Percentiles rank a stretch among this genome's conserved stretches.
These are phyloP conservation scores for Leccinum subrobustum DNA, from an alignment of 1,284 basidiomycete genomes.

Conservation along the genomic window DNA sequence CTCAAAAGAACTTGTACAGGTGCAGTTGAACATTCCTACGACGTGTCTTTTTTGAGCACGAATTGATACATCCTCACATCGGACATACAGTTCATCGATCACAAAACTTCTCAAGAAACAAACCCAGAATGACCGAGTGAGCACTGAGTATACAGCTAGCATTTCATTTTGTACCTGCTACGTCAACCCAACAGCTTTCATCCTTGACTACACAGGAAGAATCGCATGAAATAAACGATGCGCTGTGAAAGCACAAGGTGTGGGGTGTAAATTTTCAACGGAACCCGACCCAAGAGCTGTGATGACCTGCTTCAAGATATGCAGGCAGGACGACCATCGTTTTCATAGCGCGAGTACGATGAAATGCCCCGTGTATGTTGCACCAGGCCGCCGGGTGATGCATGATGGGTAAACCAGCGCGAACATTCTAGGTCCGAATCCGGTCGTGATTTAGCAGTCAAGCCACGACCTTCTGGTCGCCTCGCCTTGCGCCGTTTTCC, in stretches of 20 bases:
- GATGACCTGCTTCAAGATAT: neutral
- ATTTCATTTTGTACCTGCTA: neutral
- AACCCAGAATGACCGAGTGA: neutral
- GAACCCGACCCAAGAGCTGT: neutral
- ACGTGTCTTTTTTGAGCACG: neutral
- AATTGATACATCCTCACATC: neutral
- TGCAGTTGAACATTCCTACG: neutral
- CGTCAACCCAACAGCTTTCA: neutral
- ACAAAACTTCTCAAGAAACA: neutral
- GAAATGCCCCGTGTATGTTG: neutral
- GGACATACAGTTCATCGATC: neutral
- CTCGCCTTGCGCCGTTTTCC: neutral
- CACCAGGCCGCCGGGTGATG: neutral
- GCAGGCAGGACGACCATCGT: neutral
- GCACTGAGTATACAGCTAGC: neutral
- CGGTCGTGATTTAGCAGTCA: neutral
- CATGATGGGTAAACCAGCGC: neutral
- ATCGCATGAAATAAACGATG: neutral
- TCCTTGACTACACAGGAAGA: neutral
- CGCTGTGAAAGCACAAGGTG: neutral
- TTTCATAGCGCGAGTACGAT: neutral
- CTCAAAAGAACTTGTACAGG: neutral
- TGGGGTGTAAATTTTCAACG: neutral
- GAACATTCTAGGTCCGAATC: slow-evolving; percentile 1
- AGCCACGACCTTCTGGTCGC: neutral